Evolutionary conservation across 2,329 filamentous ascomycete genomes (phyloP).

Genomic region (Talaromyces sp.): DNA sequence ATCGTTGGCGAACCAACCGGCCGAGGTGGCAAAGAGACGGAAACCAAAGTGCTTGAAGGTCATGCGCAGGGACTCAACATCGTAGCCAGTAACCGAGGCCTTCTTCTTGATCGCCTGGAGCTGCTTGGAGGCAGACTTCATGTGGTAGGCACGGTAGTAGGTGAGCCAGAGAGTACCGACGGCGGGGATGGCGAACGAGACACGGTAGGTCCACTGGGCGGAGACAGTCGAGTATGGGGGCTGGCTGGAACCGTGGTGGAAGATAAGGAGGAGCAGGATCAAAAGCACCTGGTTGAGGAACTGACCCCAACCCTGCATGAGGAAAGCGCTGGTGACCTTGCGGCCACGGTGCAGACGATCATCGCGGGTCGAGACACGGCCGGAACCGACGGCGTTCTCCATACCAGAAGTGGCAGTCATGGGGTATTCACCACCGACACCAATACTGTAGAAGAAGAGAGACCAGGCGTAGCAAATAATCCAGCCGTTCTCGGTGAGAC

Average conservation of each 20-base stretch:
- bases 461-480: constrained; percentile 96
- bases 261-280: constrained; percentile 79
- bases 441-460: constrained; percentile 80
- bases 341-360: constrained; percentile 93
- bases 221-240: constrained; percentile 73
- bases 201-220: constrained; percentile 83
- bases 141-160: constrained; percentile 94
- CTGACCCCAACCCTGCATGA: constrained; percentile 99
- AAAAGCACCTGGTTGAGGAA: constrained; percentile 88
- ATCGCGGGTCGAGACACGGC: constrained; percentile 82
- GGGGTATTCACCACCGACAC: constrained; percentile 78
- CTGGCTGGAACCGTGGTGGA: constrained; percentile 72
- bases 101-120: constrained; percentile 80
- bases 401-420: constrained; percentile 96
- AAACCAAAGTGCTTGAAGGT: constrained; percentile 81
- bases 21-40: constrained; percentile 78
- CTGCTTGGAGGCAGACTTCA: constrained; percentile 81
- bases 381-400: constrained; percentile 81
- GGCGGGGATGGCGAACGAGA: constrained; percentile 88
- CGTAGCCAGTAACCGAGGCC: constrained; percentile 83
- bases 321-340: constrained; percentile 90
- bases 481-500: constrained; percentile 81
- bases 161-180: constrained; percentile 89
- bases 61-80: constrained; percentile 72
- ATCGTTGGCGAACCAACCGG: constrained; percentile 92